phyloP scores from a whole-genome alignment of 257 asterid genomes.

The Rhazya stricta region DNA sequence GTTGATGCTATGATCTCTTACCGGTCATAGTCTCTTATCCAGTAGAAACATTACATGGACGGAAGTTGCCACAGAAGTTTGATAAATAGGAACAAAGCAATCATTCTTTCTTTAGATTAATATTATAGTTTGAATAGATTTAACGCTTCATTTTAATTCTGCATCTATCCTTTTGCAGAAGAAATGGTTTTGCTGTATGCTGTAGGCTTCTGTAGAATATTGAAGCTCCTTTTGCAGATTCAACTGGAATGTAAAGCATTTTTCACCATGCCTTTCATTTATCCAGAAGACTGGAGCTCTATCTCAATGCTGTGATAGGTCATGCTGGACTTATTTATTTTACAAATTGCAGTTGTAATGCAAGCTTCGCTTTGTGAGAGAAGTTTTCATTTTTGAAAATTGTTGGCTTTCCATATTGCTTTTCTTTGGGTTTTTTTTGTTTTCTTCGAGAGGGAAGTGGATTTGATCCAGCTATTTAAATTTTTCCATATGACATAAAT shows the following conservation, averaged over 20 bases:
- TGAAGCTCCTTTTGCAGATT: conserved; percentile 15
- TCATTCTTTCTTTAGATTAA: not conserved
- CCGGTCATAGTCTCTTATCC: not conserved
- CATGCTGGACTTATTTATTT: conserved; percentile 25
- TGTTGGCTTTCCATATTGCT: not conserved
- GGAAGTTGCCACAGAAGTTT: not conserved
- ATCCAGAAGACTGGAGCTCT: conserved; percentile 27
- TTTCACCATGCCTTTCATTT: conserved; percentile 6
- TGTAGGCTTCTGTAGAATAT: conserved; percentile 37
- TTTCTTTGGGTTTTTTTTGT: not conserved
- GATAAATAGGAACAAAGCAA: not conserved
- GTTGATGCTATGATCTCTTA: not conserved
- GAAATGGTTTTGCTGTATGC: conserved; percentile 68
- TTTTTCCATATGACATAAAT: not conserved
- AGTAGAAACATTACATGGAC: not conserved
- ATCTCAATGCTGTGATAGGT: conserved; percentile 27
- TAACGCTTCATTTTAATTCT: conserved; percentile 5
- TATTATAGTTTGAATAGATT: not conserved
- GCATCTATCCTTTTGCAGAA: conserved; percentile 34
- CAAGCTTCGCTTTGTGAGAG: not conserved
- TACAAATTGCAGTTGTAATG: not conserved
- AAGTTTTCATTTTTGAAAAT: not conserved
- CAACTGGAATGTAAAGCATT: conserved; percentile 5
- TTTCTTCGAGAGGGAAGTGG: not conserved
- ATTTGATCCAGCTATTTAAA: not conserved